Conservation (phyloP, 1,284 basidiomycete genomes). For the Takashimella tepidaria region DNA sequence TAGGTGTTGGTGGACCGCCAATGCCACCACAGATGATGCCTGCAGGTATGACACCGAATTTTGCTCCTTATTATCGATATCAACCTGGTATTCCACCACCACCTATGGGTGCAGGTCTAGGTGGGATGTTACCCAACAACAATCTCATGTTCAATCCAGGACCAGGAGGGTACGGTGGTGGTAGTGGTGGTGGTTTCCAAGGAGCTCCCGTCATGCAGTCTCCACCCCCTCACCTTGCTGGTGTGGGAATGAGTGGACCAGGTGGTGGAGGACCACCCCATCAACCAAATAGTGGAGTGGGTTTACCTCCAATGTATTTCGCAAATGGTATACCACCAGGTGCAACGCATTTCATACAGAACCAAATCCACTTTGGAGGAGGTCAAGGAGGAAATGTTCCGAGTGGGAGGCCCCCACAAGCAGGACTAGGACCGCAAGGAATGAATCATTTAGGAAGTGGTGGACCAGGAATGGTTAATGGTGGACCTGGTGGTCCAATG, state of each 20-base stretch:
- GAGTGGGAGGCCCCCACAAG: too few species aligned
- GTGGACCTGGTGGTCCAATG: slow-evolving; percentile 16
- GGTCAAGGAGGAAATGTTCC: slow-evolving; percentile 7
- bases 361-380: slow-evolving; percentile 37
- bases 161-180: slow-evolving; percentile 19
- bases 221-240: slow-evolving; percentile 25
- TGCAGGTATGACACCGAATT: slow-evolving; percentile 26
- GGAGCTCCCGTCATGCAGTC: slow-evolving; percentile 13
- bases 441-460: slow-evolving; percentile 13
- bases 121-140: slow-evolving; percentile 17
- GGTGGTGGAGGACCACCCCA: not conserved
- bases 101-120: slow-evolving; percentile 12
- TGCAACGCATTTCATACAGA: slow-evolving; percentile 32
- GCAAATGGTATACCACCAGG: slow-evolving; percentile 20
- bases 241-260: slow-evolving; percentile 18
- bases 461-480: slow-evolving; percentile 14
- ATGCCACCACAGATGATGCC: slow-evolving; percentile 23
- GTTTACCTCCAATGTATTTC: slow-evolving; percentile 20
- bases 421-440: not conserved
- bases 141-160: slow-evolving; percentile 39
- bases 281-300: slow-evolving; percentile 7
- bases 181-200: slow-evolving; percentile 25
- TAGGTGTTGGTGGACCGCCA: not conserved
- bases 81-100: slow-evolving; percentile 33
- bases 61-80: slow-evolving; percentile 32